These are phyloP conservation scores for Tephrocybe sp. DNA, from an alignment of 768 basidiomycete species.

Conservation along the genomic window DNA sequence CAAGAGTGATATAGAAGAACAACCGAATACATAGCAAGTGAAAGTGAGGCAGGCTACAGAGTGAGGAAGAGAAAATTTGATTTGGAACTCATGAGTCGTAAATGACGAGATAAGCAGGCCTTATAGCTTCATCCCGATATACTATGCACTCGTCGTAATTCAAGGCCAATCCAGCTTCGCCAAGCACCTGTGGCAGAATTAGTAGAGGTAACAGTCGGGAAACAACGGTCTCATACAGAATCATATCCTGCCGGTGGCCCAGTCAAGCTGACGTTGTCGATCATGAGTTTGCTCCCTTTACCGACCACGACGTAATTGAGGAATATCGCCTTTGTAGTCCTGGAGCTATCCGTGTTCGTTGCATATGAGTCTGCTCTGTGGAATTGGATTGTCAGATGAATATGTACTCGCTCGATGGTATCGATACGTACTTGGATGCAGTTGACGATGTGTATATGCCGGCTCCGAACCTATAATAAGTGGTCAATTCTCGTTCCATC, in stretches of 20 bases:
- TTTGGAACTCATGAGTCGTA: constrained; percentile 41
- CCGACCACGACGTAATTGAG: constrained; percentile 73
- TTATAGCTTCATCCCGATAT: constrained; percentile 66
- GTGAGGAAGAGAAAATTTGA: background rate
- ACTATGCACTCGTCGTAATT: constrained; percentile 74
- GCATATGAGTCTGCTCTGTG: constrained; percentile 69
- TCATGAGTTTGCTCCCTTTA: constrained; percentile 62
- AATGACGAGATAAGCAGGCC: constrained; percentile 68
- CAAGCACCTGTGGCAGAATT: constrained; percentile 29
- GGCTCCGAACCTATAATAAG: constrained; percentile 59
- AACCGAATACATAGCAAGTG: too few species aligned
- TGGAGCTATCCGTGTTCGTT: constrained; percentile 49
- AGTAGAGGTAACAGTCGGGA: background rate
- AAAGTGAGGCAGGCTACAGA: too few species aligned
- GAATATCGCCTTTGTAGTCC: constrained; percentile 54
- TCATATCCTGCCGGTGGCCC: constrained; percentile 62
- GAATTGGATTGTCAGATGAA: background rate
- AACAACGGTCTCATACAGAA: constrained; percentile 44
- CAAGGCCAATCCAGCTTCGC: constrained; percentile 59
- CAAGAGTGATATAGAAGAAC: too few species aligned
- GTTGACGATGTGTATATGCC: constrained; percentile 77
- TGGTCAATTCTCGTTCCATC: background rate
- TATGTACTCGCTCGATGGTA: background rate
- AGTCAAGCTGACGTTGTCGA: constrained; percentile 54
- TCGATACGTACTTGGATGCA: constrained; percentile 52